Percentiles rank a stretch among this genome's conserved stretches.
phyloP scores from a whole-genome alignment of 108 stramenopile genomes.

The Skeletonema grethae region DNA sequence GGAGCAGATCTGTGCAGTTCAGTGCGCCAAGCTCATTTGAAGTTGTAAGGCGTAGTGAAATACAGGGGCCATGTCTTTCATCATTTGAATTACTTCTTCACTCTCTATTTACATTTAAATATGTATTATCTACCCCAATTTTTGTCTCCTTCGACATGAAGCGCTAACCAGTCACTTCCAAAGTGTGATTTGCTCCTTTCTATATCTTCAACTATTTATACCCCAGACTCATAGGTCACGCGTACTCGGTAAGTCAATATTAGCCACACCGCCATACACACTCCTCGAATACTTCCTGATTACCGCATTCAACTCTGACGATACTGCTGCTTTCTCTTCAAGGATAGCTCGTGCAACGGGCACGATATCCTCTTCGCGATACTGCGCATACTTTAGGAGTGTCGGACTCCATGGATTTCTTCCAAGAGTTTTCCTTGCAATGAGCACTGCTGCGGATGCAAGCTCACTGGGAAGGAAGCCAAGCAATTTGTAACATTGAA shows the following conservation, averaged over 20 bases:
- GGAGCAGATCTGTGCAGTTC: too few species aligned
- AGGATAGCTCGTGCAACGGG: constrained; percentile 76
- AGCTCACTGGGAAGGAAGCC: constrained; percentile 85
- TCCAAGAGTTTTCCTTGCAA: constrained; percentile 81
- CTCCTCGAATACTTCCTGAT: constrained; percentile 72
- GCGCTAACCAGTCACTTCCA: background rate
- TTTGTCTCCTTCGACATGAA: background rate
- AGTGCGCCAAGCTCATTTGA: too few species aligned
- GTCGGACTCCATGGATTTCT: constrained; percentile 88
- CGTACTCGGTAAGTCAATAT: background rate
- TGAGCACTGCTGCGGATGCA: constrained; percentile 88
- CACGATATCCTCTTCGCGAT: constrained; percentile 75
- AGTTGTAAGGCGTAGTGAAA: too few species aligned
- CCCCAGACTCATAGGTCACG: background rate
- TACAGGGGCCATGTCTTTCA: too few species aligned
- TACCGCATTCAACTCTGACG: constrained; percentile 60
- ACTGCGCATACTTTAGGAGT: constrained; percentile 80
- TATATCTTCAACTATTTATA: background rate
- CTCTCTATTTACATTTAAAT: background rate
- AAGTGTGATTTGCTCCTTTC: background rate
- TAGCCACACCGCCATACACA: background rate
- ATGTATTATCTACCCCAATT: background rate
- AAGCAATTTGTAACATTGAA: constrained; percentile 87
- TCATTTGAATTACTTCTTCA: background rate
- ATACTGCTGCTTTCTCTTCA: constrained; percentile 39